Evolutionary conservation across 345 rosid genomes (phyloP).

Genomic region (Euphorbia peplus): DNA sequence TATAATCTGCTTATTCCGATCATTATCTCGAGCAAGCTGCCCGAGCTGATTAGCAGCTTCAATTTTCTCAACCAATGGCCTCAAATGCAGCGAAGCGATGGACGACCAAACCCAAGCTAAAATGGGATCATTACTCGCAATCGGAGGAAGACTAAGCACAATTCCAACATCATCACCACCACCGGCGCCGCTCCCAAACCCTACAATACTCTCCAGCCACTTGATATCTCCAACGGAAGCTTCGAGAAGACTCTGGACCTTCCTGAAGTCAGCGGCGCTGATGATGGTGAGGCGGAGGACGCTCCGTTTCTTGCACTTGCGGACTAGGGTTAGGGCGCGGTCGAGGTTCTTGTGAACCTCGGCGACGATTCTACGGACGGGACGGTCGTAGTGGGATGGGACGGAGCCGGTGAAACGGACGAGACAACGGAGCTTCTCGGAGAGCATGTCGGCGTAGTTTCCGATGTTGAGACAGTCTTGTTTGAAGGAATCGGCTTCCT

Average conservation of each 20-base stretch:
- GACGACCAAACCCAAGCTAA: constrained; percentile 90
- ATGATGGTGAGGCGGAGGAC: constrained; percentile 59
- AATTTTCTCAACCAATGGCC: constrained; percentile 47
- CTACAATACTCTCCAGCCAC: constrained; percentile 67
- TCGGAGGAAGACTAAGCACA: constrained; percentile 69
- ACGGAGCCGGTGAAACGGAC: constrained; percentile 40
- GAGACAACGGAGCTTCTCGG: constrained; percentile 58
- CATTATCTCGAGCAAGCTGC: constrained; percentile 65
- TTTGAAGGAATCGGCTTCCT: constrained; percentile 58
- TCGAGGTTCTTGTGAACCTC: constrained; percentile 61
- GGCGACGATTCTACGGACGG: constrained; percentile 59
- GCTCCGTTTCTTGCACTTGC: constrained; percentile 71
- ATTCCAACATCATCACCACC: constrained; percentile 43
- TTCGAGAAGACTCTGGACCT: constrained; percentile 53
- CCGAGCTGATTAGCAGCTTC: constrained; percentile 77
- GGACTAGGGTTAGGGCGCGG: constrained; percentile 51
- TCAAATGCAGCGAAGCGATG: constrained; percentile 56
- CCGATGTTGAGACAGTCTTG: constrained; percentile 53
- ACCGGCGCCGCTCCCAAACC: constrained; percentile 39
- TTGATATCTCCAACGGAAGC: constrained; percentile 78
- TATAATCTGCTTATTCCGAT: constrained; percentile 78
- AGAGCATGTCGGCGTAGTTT: constrained; percentile 54
- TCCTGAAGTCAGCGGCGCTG: constrained; percentile 70
- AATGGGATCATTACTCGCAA: constrained; percentile 85
- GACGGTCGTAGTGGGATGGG: constrained; percentile 71